Base-by-base conservation (phyloP, 2,329 filamentous ascomycete genomes). In the Metarhizium album region DNA sequence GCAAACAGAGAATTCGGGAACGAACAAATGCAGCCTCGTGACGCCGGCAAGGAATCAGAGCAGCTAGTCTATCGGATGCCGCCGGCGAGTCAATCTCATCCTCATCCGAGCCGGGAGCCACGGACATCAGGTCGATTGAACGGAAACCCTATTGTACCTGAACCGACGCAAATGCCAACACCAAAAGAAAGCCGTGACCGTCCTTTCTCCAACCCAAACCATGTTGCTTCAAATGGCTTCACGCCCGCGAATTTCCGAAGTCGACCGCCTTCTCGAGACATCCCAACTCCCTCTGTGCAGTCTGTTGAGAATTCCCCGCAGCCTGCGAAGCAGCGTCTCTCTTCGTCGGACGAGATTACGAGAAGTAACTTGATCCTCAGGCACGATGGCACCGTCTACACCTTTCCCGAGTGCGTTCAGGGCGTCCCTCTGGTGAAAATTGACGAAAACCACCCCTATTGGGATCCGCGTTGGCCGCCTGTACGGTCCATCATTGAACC, bases 401-500 rank as follows among this genome's bases (percentile, higher is more conserved):
- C 71, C 0, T 72, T 73, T 43, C 78, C 78, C 0, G 67, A 72
- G 22, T 72, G 76, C 55, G 74, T 78, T 57, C 67, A 67, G 29
- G 77, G 75, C 2, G 75, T 79, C 1, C 78, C 78, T 0, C 55
- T 80, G 2, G 70, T 65, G 37, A 77, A 76, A 58, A 78, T 81
- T 46, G 62, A 70, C 40, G 64, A 69, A 16, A 62, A 58, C 7
- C 72, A 81, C 40, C 72, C 74, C 0, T 80, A 80, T 59, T 82
- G 78, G 78, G 76, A 80, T 14, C 60, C 69, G 0, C 68, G 70
- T 3, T 82, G 78, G 78, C 68, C 69, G 11, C 62, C 71, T 3
- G 62, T 79, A 4, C 69, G 70, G 50, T 59, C 61, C 1, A 55
- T 70, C 6, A 71, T 79, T 7, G 63, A 69, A 42, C 66, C 69